phyloP scores from a whole-genome alignment of 768 basidiomycete genomes.

The Phallus indusiatus region DNA sequence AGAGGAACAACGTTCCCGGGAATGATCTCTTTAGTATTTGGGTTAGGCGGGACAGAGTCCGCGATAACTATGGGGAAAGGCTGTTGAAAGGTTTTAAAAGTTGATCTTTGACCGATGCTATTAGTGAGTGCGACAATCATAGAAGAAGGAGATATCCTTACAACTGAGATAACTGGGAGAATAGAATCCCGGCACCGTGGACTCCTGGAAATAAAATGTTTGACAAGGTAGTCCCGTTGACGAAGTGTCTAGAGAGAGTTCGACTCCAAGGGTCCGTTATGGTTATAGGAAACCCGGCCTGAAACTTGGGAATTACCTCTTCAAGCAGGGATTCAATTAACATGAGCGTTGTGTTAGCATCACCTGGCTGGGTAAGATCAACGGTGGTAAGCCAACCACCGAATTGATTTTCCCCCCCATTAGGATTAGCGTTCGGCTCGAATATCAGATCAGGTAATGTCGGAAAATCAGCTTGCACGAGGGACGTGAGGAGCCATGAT shows the following conservation, averaged over 20 bases:
- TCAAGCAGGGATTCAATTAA: conserved; percentile 15
- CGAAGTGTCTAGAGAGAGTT: conserved; percentile 27
- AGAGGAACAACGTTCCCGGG: conserved; percentile 14
- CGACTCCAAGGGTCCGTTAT: conserved; percentile 22
- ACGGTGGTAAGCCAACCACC: conserved; percentile 26
- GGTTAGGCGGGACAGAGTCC: conserved; percentile 17
- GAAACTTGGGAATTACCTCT: conserved; percentile 23
- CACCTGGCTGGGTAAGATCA: conserved; percentile 15
- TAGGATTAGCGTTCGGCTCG: conserved; percentile 18
- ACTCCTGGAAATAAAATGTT: conserved; percentile 22
- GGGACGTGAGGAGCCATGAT: conserved; percentile 30
- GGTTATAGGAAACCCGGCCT: conserved; percentile 23
- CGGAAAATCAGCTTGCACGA: conserved; percentile 32
- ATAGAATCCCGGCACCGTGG: conserved; percentile 27
- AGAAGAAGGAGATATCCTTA: not conserved
- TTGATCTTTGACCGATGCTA: conserved; percentile 17
- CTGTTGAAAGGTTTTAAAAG: conserved; percentile 24
- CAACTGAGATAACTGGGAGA: conserved; percentile 21
- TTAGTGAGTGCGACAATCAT: not conserved
- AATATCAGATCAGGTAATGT: conserved; percentile 30
- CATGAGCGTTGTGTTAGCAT: conserved; percentile 11
- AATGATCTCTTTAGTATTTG: conserved; percentile 17
- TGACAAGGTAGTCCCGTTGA: conserved; percentile 25
- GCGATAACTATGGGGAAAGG: conserved; percentile 33
- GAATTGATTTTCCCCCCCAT: not conserved